phyloP scores from a whole-genome alignment of 129 eudicot species.

The Pittosporum tobira region DNA sequence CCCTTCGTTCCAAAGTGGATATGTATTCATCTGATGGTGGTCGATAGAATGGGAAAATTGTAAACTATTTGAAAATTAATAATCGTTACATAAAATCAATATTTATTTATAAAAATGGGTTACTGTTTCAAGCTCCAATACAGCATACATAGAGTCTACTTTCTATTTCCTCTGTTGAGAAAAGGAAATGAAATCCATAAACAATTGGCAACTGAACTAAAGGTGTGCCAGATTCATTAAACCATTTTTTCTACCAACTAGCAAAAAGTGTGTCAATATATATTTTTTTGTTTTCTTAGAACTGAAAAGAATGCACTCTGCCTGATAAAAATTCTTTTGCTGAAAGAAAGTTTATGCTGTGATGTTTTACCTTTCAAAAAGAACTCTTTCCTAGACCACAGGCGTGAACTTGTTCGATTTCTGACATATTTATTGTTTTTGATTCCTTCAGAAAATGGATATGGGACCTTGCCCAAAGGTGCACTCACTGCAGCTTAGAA shows the following conservation, averaged over 20 bases:
- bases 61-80: too few species aligned
- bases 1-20: too few species aligned
- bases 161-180: not conserved
- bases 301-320: not conserved
- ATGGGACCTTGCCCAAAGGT: slow-evolving; percentile 99
- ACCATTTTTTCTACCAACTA: too few species aligned
- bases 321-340: not conserved
- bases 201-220: not conserved
- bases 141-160: too few species aligned
- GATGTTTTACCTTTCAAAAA: too few species aligned
- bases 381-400: too few species aligned
- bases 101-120: too few species aligned
- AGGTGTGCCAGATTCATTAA: not conserved
- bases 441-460: slow-evolving; percentile 72
- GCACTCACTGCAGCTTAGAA: slow-evolving; percentile 89
- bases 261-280: not conserved
- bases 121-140: too few species aligned
- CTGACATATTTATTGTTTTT: not conserved
- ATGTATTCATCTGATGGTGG: too few species aligned
- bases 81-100: too few species aligned
- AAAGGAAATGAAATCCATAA: not conserved
- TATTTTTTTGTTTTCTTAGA: not conserved
- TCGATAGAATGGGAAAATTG: too few species aligned
- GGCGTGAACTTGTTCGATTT: too few species aligned
- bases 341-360: not conserved